phyloP scores from a whole-genome alignment of 768 basidiomycete species.

The Tricholoma furcatifolium region DNA sequence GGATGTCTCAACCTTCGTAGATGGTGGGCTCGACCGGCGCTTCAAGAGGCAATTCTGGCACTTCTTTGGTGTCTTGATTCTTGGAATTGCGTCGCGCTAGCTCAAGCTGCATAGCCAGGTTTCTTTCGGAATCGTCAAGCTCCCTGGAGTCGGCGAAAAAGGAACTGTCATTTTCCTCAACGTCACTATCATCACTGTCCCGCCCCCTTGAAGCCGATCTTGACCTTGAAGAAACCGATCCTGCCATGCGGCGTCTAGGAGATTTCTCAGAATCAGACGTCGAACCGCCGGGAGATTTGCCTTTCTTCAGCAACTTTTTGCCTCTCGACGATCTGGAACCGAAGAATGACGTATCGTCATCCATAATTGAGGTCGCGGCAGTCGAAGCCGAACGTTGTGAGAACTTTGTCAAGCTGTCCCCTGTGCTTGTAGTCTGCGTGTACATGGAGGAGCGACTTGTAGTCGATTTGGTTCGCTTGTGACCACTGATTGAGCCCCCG shows the following conservation, averaged over 20 bases:
- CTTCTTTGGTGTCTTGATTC: slow-evolving; percentile 58
- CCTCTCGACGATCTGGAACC: slow-evolving; percentile 46
- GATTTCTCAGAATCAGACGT: slow-evolving; percentile 47
- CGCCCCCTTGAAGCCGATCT: slow-evolving; percentile 44
- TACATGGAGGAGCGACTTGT: slow-evolving; percentile 72
- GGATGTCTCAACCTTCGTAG: slow-evolving; percentile 62
- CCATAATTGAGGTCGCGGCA: slow-evolving; percentile 59
- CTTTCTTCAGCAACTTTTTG: slow-evolving; percentile 41
- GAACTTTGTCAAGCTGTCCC: slow-evolving; percentile 67
- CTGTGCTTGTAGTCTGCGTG: slow-evolving; percentile 68
- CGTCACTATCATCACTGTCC: slow-evolving; percentile 39
- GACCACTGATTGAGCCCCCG: slow-evolving; percentile 66
- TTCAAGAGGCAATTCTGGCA: slow-evolving; percentile 39
- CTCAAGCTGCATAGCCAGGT: slow-evolving; percentile 75
- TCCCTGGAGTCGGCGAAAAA: slow-evolving; percentile 33
- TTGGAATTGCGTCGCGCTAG: slow-evolving; percentile 84
- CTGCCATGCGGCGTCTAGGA: slow-evolving; percentile 31
- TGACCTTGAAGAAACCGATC: slow-evolving; percentile 34
- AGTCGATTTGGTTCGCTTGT: slow-evolving; percentile 67
- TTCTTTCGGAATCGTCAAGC: slow-evolving; percentile 69
- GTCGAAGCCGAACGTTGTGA: slow-evolving; percentile 72
- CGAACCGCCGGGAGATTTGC: slow-evolving; percentile 41
- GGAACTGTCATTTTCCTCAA: slow-evolving; percentile 44
- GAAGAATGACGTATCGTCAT: slow-evolving; percentile 58
- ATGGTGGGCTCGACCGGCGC: slow-evolving; percentile 62